Evolutionary conservation across 768 basidiomycete genomes (phyloP), one percentile per base, ranked within the genome.

Genomic region (Mrakia hoshinonis): DNA sequence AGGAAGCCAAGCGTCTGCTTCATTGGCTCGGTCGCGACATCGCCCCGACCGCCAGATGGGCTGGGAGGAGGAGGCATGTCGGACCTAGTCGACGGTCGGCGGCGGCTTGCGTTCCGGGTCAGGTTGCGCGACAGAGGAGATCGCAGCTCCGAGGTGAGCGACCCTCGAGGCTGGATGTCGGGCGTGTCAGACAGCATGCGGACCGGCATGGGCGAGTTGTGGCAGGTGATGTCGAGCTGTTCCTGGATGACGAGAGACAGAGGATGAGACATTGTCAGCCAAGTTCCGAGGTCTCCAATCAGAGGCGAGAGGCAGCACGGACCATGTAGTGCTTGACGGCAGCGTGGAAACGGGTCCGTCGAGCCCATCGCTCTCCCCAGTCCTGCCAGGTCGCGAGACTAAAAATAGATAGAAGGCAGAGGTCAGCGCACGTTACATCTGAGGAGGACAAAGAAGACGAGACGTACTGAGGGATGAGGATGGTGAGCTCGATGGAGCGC

Each of bases 331-430:
- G 64, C 75, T 89, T 85, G 26, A 86, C 86, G 1, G 90, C 89
- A 11, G 88, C 88, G 76, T 89, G 85, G 81, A 91, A 91, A 3
- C 89, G 87, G 0, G 89, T 91, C 76, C 84, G 86, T 60, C 89
- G 85, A 13, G 83, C 79, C 73, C 81, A 81, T 24, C 83, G 84
- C 34, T 87, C 79, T 31, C 85, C 84, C 89, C 89, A 91, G 78
- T 86, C 85, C 75, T 85, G 67, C 72, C 72, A 73, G 2, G 60
- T 73, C 24, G 67, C 64, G 24, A 46, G 62, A 7, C 39, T 64
- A 58, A n/a, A n/a, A n/a, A n/a, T n/a, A n/a, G n/a, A n/a, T n/a
- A n/a, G n/a, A n/a, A n/a, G n/a, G n/a, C n/a, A n/a, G n/a, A n/a
- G n/a, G n/a, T n/a, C n/a, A n/a, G n/a, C n/a, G n/a, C n/a, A n/a